Percentiles rank a stretch among this genome's conserved stretches.
These are phyloP conservation scores for Bipolaris bicolor DNA, from an alignment of 2,329 filamentous ascomycete genomes.

Conservation along the genomic window DNA sequence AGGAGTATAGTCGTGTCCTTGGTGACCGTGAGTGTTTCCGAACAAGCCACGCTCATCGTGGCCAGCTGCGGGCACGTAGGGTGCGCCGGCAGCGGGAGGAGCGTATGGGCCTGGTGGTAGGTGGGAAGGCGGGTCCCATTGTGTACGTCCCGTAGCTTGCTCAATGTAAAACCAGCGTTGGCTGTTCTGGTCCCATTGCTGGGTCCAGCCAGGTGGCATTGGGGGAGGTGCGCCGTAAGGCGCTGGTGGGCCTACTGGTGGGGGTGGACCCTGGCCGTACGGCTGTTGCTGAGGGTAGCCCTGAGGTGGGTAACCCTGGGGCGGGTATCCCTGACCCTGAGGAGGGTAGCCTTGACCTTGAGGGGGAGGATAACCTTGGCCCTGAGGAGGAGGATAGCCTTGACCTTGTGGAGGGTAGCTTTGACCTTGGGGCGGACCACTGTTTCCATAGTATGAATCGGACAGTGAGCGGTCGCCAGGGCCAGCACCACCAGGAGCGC, in stretches of 20 bases:
- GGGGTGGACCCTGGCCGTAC: slow-evolving; percentile 31
- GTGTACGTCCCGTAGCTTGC: slow-evolving; percentile 64
- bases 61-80: slow-evolving; percentile 27
- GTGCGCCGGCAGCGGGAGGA: slow-evolving; percentile 38
- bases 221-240: slow-evolving; percentile 59
- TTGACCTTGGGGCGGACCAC: slow-evolving; percentile 14
- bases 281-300: slow-evolving; percentile 37
- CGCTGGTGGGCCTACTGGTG: slow-evolving; percentile 40
- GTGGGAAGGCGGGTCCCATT: slow-evolving; percentile 66
- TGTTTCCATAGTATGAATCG: slow-evolving; percentile 29
- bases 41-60: slow-evolving; percentile 40
- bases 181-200: slow-evolving; percentile 66
- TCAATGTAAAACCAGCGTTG: slow-evolving; percentile 72
- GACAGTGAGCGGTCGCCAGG: slow-evolving; percentile 30
- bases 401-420: slow-evolving; percentile 29
- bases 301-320: slow-evolving; percentile 28
- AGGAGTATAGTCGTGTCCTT: slow-evolving; percentile 33
- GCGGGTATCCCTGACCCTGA: slow-evolving; percentile 36
- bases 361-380: slow-evolving; percentile 28
- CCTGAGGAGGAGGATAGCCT: slow-evolving; percentile 27
- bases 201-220: slow-evolving; percentile 62
- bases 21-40: slow-evolving; percentile 36
- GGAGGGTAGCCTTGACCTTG: slow-evolving; percentile 24
- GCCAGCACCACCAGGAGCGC: slow-evolving; percentile 23
- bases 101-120: slow-evolving; percentile 43